Conservation (phyloP, 768 basidiomycete species). For the Suillus bovinus region DNA sequence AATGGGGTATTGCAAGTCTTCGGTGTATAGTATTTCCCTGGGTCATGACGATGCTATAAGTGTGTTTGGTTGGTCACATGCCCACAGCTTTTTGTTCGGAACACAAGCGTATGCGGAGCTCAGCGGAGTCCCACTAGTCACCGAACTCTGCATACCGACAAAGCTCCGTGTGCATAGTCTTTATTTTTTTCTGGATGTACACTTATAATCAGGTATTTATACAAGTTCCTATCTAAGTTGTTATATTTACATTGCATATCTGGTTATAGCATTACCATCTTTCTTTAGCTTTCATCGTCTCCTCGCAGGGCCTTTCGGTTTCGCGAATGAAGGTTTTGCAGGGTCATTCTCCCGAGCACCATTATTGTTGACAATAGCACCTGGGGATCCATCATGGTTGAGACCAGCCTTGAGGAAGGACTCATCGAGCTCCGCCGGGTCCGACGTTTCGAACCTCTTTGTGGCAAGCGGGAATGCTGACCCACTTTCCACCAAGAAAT, state of each 20-base stretch:
- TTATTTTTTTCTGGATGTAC: neutral
- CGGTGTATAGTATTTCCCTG: neutral
- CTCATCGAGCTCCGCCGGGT: slow-evolving; percentile 71
- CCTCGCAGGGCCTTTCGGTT: slow-evolving; percentile 68
- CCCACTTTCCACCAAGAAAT: slow-evolving; percentile 44
- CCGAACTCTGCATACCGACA: neutral
- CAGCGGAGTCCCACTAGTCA: slow-evolving; percentile 18
- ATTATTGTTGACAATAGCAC: slow-evolving; percentile 12
- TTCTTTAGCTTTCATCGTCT: slow-evolving; percentile 35
- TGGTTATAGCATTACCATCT: neutral
- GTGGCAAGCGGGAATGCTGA: slow-evolving; percentile 43
- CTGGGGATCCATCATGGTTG: slow-evolving; percentile 28
- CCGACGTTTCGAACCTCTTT: slow-evolving; percentile 82
- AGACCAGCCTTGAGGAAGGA: slow-evolving; percentile 62
- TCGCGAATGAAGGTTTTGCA: slow-evolving; percentile 56
- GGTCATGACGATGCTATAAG: neutral
- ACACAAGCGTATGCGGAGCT: slow-evolving; percentile 21
- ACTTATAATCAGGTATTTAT: neutral
- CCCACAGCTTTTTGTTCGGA: neutral
- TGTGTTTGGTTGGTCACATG: slow-evolving; percentile 10
- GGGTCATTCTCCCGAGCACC: slow-evolving; percentile 17
- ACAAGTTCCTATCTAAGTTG: neutral
- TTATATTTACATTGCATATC: neutral
- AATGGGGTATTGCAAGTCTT: slow-evolving; percentile 4
- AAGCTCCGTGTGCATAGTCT: neutral